phyloP scores from a whole-genome alignment of 2,329 filamentous ascomycete genomes.

The Blumeria hordei region DNA sequence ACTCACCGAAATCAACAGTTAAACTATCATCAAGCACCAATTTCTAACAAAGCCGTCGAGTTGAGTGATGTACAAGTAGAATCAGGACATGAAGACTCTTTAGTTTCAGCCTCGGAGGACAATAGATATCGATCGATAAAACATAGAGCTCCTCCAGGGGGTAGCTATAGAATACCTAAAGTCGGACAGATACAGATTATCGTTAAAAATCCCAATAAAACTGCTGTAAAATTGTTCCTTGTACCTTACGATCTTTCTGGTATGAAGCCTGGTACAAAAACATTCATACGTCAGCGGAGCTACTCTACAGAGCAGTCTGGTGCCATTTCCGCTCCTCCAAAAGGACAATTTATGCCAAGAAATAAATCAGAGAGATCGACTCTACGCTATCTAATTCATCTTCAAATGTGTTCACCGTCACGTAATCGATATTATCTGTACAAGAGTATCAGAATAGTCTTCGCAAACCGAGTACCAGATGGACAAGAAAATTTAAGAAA shows the following conservation, averaged over 20 bases:
- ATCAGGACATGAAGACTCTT: slow-evolving; percentile 4
- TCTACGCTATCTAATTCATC: slow-evolving; percentile 69
- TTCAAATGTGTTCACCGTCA: slow-evolving; percentile 76
- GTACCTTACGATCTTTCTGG: slow-evolving; percentile 79
- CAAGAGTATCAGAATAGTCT: slow-evolving; percentile 80
- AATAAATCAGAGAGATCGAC: slow-evolving; percentile 40
- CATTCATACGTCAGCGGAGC: slow-evolving; percentile 80
- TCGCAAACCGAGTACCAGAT: slow-evolving; percentile 87
- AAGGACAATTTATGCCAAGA: slow-evolving; percentile 4
- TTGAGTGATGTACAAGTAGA: background rate
- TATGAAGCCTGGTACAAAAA: slow-evolving; percentile 88
- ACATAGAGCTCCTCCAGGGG: slow-evolving; percentile 50
- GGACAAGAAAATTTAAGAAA: slow-evolving; percentile 81
- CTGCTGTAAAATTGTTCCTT: slow-evolving; percentile 84
- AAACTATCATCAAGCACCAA: background rate
- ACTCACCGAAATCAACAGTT: background rate
- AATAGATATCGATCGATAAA: slow-evolving; percentile 26
- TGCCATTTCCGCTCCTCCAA: slow-evolving; percentile 21
- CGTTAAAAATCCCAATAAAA: slow-evolving; percentile 96
- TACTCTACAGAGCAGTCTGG: slow-evolving; percentile 75
- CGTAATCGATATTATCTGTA: slow-evolving; percentile 74
- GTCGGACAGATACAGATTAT: slow-evolving; percentile 90
- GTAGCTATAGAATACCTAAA: slow-evolving; percentile 81
- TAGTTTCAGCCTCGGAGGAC: slow-evolving; percentile 12
- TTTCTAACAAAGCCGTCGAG: background rate